These are phyloP conservation scores for Cladosporium cucumerinum DNA, from an alignment of 2,329 filamentous ascomycete genomes.

Conservation along the genomic window DNA sequence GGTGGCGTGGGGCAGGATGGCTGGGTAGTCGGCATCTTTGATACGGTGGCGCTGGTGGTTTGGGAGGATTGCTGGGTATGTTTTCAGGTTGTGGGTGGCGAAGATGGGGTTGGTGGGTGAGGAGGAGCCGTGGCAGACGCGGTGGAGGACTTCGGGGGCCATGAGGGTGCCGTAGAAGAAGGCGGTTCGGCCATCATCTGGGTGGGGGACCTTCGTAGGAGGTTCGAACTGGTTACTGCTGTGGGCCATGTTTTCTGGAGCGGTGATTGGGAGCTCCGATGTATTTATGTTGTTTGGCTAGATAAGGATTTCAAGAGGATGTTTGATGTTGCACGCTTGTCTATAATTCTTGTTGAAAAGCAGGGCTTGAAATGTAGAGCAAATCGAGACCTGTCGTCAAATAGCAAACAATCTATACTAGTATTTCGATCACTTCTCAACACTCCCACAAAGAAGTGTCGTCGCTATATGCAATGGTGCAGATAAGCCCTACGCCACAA, in stretches of 20 bases:
- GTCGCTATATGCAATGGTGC: slow-evolving; percentile 9
- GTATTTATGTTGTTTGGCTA: background rate
- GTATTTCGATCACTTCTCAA: background rate
- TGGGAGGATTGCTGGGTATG: slow-evolving; percentile 72
- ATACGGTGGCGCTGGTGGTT: slow-evolving; percentile 71
- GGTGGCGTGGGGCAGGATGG: slow-evolving; percentile 53
- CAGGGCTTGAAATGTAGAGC: background rate
- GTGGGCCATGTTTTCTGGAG: background rate
- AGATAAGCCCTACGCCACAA: slow-evolving; percentile 17
- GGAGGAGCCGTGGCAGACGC: slow-evolving; percentile 68
- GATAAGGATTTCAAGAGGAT: background rate
- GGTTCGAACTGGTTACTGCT: background rate
- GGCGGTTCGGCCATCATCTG: slow-evolving; percentile 42
- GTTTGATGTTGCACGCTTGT: background rate
- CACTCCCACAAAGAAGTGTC: background rate
- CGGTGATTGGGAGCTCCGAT: background rate
- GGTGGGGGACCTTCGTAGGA: background rate
- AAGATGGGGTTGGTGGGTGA: slow-evolving; percentile 51
- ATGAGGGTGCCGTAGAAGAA: slow-evolving; percentile 73
- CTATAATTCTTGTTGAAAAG: background rate
- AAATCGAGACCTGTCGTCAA: background rate
- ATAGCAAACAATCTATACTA: background rate
- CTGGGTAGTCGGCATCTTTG: slow-evolving; percentile 71
- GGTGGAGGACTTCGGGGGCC: slow-evolving; percentile 82
- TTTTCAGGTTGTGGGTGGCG: slow-evolving; percentile 51